A percentile compares a stretch with the other conserved stretches of the same genome.
Conservation (phyloP, 352 stramenopile species). For the Phytophthora cryptogea region DNA sequence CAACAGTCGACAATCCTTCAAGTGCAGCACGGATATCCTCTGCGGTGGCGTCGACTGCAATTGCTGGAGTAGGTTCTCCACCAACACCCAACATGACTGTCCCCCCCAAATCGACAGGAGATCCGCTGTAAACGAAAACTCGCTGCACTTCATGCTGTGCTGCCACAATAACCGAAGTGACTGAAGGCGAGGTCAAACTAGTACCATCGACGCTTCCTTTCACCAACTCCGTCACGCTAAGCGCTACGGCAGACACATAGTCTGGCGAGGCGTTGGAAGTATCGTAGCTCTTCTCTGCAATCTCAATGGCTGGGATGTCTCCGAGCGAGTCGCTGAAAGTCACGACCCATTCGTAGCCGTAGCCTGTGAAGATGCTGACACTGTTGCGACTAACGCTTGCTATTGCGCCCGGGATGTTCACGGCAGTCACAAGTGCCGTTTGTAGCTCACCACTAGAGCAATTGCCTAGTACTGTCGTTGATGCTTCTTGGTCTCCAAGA, state of each 20-base stretch:
- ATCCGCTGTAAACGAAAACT: slow-evolving; percentile 68
- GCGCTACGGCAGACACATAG: slow-evolving; percentile 29
- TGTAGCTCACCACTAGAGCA: slow-evolving; percentile 40
- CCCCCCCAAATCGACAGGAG: slow-evolving; percentile 60
- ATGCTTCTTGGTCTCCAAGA: slow-evolving; percentile 25
- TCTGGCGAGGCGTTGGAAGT: slow-evolving; percentile 25
- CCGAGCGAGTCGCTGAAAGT: slow-evolving; percentile 62
- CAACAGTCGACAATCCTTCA: slow-evolving; percentile 68
- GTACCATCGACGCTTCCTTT: slow-evolving; percentile 42
- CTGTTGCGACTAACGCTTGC: slow-evolving; percentile 43
- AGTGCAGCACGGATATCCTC: slow-evolving; percentile 56
- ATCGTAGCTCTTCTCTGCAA: slow-evolving; percentile 16
- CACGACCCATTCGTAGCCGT: slow-evolving; percentile 74
- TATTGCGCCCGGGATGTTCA: slow-evolving; percentile 24
- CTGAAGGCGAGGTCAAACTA: slow-evolving; percentile 19
- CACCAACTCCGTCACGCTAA: slow-evolving; percentile 44
- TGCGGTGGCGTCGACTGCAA: slow-evolving; percentile 49
- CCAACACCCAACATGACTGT: slow-evolving; percentile 65
- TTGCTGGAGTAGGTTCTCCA: slow-evolving; percentile 54
- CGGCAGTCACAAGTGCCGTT: slow-evolving; percentile 13
- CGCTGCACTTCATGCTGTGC: slow-evolving; percentile 63
- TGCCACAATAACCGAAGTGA: slow-evolving; percentile 33
- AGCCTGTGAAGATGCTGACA: slow-evolving; percentile 48
- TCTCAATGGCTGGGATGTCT: slow-evolving; percentile 48
- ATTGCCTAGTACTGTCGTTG: slow-evolving; percentile 43